These are phyloP conservation scores for Colletotrichum sp. DNA, from an alignment of 2,329 filamentous ascomycete species.

Conservation along the genomic window DNA sequence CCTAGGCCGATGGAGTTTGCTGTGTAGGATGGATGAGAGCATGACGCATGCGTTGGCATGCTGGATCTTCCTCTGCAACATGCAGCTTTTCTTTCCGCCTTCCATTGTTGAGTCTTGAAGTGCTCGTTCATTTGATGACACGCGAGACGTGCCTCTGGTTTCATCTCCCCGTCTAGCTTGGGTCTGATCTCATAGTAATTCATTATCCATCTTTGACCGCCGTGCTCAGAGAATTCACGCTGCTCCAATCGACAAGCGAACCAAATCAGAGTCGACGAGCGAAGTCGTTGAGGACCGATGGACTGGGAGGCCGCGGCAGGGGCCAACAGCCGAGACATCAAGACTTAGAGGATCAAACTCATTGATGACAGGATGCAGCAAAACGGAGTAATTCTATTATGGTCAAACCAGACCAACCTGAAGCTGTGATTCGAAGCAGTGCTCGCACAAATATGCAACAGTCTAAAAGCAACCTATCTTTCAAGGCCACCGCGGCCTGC, in stretches of 20 bases:
- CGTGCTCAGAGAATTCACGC: too few species aligned
- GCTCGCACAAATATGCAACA: not conserved
- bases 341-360: not conserved
- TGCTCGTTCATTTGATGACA: not conserved
- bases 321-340: too few species aligned
- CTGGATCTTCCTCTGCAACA: not conserved
- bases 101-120: not conserved
- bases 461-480: not conserved
- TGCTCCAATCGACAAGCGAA: too few species aligned
- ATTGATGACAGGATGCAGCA: not conserved
- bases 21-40: not conserved
- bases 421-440: not conserved
- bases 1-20: not conserved
- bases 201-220: too few species aligned
- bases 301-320: too few species aligned
- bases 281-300: too few species aligned
- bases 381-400: not conserved
- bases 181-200: not conserved
- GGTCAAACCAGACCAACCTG: not conserved
- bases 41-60: not conserved
- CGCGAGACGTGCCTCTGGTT: not conserved
- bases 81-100: not conserved
- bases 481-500: not conserved
- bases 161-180: not conserved
- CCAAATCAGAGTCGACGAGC: too few species aligned